A percentile compares a stretch with the other conserved stretches of the same genome.
Conservation (phyloP, 192 early-diverging fungal genomes). For the Ambispora gerdemannii region DNA sequence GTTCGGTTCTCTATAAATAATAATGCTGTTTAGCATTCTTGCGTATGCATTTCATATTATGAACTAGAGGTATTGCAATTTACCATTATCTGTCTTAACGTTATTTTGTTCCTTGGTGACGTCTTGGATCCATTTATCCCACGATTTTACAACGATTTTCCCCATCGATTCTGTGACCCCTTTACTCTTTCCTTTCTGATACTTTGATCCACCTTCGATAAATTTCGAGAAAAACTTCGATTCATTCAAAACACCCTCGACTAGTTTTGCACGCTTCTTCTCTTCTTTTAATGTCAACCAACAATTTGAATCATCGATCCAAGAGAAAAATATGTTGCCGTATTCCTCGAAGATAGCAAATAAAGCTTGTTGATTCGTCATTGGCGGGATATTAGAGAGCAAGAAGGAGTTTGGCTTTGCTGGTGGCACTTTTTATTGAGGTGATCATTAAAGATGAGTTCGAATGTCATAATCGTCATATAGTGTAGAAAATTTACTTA, state of each 20-base stretch:
- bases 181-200: constrained; percentile 8
- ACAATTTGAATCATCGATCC: constrained; percentile 30
- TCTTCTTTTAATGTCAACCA: constrained; percentile 26
- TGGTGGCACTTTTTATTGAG: not conserved
- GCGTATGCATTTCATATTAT: no score
- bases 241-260: not conserved
- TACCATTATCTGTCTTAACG: not conserved
- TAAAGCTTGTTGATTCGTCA: not conserved
- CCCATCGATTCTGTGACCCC: constrained; percentile 13
- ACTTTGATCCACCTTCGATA: constrained; percentile 13
- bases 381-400: constrained; percentile 24
- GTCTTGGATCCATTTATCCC: constrained; percentile 14
- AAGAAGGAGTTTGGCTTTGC: constrained; percentile 23
- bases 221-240: constrained; percentile 15
- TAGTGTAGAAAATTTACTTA: not conserved
- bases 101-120: constrained; percentile 4
- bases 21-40: no score
- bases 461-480: no score
- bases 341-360: constrained; percentile 21
- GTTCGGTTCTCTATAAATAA: no score
- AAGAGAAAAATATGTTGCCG: constrained; percentile 19
- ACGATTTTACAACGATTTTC: constrained; percentile 10
- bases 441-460: not conserved
- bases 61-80: no score
- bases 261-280: constrained; percentile 15